Evolutionary conservation across 1,284 basidiomycete genomes (phyloP).

Genomic region (Ganoderma boninense): DNA sequence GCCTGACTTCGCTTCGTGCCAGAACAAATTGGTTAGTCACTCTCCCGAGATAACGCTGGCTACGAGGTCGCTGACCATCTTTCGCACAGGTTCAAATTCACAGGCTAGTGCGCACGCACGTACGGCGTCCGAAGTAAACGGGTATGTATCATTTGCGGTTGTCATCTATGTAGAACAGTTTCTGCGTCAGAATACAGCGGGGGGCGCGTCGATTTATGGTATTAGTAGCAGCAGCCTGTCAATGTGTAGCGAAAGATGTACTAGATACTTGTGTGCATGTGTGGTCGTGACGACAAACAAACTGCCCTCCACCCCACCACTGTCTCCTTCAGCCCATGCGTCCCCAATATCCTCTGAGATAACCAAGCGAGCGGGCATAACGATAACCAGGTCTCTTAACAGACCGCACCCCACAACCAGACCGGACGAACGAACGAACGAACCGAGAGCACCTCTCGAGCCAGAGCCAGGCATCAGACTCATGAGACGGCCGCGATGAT

Average conservation of each 20-base stretch:
- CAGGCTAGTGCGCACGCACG: slow-evolving; percentile 42
- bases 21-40: slow-evolving; percentile 63
- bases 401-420: background rate
- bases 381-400: slow-evolving; percentile 18
- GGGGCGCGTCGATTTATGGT: slow-evolving; percentile 29
- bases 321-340: background rate
- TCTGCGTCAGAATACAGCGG: slow-evolving; percentile 27
- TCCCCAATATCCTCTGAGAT: background rate
- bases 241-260: slow-evolving; percentile 34
- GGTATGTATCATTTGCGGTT: slow-evolving; percentile 27
- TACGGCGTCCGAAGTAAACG: background rate
- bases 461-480: background rate
- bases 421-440: background rate
- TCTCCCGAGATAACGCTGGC: background rate
- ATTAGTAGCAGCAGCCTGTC: slow-evolving; percentile 22
- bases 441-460: background rate
- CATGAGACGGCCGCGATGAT: slow-evolving; percentile 70
- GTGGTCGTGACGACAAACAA: slow-evolving; percentile 21
- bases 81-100: slow-evolving; percentile 63
- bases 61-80: background rate
- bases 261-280: slow-evolving; percentile 29
- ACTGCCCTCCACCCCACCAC: slow-evolving; percentile 8
- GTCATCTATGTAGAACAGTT: slow-evolving; percentile 33
- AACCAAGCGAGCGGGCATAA: slow-evolving; percentile 30
- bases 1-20: background rate